Conservation (phyloP, 345 rosid genomes). For the Orychophragmus violaceus region DNA sequence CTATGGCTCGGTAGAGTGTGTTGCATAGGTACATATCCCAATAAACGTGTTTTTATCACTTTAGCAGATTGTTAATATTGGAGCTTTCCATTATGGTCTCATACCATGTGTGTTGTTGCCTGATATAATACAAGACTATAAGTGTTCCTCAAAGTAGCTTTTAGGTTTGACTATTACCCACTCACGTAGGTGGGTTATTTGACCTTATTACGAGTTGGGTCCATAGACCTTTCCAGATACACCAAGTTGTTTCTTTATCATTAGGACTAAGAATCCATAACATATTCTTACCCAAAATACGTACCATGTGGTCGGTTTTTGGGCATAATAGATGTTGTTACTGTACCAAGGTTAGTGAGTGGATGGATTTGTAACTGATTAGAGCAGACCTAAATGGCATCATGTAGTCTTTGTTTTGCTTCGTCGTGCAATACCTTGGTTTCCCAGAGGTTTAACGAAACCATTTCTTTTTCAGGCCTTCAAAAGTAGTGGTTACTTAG, state of each 20-base stretch:
- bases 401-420: neutral
- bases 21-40: neutral
- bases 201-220: constrained; percentile 20
- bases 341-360: neutral
- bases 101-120: constrained; percentile 10
- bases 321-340: neutral
- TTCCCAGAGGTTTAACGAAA: neutral
- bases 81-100: constrained; percentile 6
- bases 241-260: constrained; percentile 6
- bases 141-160: constrained; percentile 18
- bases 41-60: neutral
- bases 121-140: constrained; percentile 13
- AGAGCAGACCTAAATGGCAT: neutral
- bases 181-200: constrained; percentile 4
- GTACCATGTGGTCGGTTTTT: neutral
- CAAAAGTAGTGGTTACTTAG: neutral
- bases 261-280: neutral
- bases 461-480: neutral
- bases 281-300: neutral
- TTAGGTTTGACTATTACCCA: constrained; percentile 25
- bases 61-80: neutral
- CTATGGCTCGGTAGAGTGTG: neutral
- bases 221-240: constrained; percentile 12
- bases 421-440: neutral
- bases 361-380: neutral